Evolutionary conservation across 1,139 yeast genomes (phyloP).

Genomic region (Debaryomycetaceae sp.): DNA sequence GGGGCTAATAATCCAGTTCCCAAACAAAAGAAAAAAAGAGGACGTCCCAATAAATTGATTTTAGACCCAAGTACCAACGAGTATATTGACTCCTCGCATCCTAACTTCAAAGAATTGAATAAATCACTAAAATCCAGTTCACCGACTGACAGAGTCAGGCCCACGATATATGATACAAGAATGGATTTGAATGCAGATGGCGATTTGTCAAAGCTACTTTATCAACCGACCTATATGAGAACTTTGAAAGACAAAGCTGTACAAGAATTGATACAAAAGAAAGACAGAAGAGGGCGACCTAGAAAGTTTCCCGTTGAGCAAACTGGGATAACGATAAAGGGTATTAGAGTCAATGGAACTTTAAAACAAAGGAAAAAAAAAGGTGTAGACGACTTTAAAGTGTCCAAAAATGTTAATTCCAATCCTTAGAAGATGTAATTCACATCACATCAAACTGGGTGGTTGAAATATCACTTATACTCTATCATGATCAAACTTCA

Average conservation of each 20-base stretch:
- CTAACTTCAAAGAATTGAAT: conserved; percentile 40
- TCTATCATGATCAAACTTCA: too few species aligned
- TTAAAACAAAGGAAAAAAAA: conserved; percentile 20
- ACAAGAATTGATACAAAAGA: conserved; percentile 35
- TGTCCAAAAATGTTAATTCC: neutral
- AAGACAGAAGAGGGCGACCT: conserved; percentile 50
- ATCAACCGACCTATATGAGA: conserved; percentile 27
- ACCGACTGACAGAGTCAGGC: conserved; percentile 5
- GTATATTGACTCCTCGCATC: conserved; percentile 43
- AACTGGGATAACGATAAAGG: conserved; percentile 47
- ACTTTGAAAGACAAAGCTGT: conserved; percentile 37
- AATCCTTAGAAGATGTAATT: neutral
- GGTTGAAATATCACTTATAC: neutral
- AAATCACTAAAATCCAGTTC: conserved; percentile 23
- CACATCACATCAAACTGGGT: neutral
- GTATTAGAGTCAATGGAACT: conserved; percentile 42
- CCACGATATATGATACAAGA: neutral
- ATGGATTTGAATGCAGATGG: conserved; percentile 1
- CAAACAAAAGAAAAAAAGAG: conserved; percentile 33
- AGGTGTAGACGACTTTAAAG: conserved; percentile 13
- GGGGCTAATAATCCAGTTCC: neutral
- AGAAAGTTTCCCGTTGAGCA: conserved; percentile 49
- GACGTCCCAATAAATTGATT: conserved; percentile 43
- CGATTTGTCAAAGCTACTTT: conserved; percentile 19
- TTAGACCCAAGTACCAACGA: conserved; percentile 41